A percentile compares a stretch with the other conserved stretches of the same genome.
phyloP scores from a whole-genome alignment of 768 basidiomycete genomes.

The Suillus alpinus region DNA sequence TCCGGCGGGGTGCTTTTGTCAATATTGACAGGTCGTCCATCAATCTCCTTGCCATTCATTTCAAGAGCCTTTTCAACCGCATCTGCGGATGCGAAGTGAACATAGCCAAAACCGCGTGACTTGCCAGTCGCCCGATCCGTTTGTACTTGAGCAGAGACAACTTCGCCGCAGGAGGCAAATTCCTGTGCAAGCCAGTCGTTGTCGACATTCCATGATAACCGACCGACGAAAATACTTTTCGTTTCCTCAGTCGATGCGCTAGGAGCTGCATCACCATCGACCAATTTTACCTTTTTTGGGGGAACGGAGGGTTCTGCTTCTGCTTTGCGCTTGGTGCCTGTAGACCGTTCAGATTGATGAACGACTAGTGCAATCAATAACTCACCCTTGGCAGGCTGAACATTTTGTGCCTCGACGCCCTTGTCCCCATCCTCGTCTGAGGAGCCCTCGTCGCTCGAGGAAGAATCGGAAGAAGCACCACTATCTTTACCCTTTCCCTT shows the following conservation, averaged over 20 bases:
- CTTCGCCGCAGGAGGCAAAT: constrained; percentile 85
- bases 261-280: constrained; percentile 42
- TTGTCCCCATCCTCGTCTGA: constrained; percentile 25
- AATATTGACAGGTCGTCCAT: constrained; percentile 85
- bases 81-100: constrained; percentile 66
- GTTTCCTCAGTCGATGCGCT: constrained; percentile 42
- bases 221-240: constrained; percentile 86
- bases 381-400: constrained; percentile 39
- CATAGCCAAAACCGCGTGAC: constrained; percentile 84
- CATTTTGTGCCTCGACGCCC: constrained; percentile 61
- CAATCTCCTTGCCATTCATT: constrained; percentile 85
- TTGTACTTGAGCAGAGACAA: constrained; percentile 86
- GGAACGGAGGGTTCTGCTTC: constrained; percentile 55
- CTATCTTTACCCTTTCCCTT: constrained; percentile 3
- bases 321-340: constrained; percentile 76
- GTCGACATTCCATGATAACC: constrained; percentile 95
- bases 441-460: constrained; percentile 30
- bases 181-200: constrained; percentile 92
- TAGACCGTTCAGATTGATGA: constrained; percentile 6
- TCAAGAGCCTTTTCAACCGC: constrained; percentile 80
- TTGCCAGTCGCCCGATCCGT: constrained; percentile 78
- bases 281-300: constrained; percentile 81
- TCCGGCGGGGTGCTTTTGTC: constrained; percentile 72
- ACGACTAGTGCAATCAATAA: constrained; percentile 6
- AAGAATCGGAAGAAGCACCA: constrained; percentile 4